Conservation (phyloP, 2,329 filamentous ascomycete species). For the Magnaporthiopsis incrustans region DNA sequence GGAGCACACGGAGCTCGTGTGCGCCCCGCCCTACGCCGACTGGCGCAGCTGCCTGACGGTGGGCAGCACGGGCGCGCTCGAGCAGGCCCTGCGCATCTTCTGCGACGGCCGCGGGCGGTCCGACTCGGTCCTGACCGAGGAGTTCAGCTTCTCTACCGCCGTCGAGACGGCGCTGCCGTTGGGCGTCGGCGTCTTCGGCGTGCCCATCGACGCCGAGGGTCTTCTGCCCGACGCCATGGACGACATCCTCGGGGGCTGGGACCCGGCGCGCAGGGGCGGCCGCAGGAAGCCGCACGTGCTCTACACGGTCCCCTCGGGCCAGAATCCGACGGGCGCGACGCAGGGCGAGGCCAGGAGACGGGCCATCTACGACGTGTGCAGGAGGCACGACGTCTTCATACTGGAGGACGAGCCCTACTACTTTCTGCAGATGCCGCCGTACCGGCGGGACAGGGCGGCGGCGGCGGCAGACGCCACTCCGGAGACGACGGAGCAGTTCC, state of each 20-base stretch:
- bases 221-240: slow-evolving; percentile 45
- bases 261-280: slow-evolving; percentile 31
- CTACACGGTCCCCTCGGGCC: slow-evolving; percentile 64
- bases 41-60: slow-evolving; percentile 80
- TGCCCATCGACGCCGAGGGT: slow-evolving; percentile 44
- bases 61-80: slow-evolving; percentile 79
- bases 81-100: slow-evolving; percentile 78
- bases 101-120: slow-evolving; percentile 53
- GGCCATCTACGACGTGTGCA: slow-evolving; percentile 68
- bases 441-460: slow-evolving; percentile 45
- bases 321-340: slow-evolving; percentile 87
- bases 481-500: slow-evolving; percentile 52
- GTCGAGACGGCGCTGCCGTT: slow-evolving; percentile 50
- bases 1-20: slow-evolving; percentile 90
- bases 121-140: slow-evolving; percentile 77
- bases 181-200: slow-evolving; percentile 42
- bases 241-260: slow-evolving; percentile 41
- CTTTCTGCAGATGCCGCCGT: slow-evolving; percentile 81
- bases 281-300: slow-evolving; percentile 45
- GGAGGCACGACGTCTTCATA: slow-evolving; percentile 79
- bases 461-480: slow-evolving; percentile 24
- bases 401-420: slow-evolving; percentile 94
- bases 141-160: slow-evolving; percentile 79
- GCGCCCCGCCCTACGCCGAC: slow-evolving; percentile 79
- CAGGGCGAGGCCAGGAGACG: slow-evolving; percentile 59